Conservation (phyloP, 345 rosid genomes). For the Citrus inodora region DNA sequence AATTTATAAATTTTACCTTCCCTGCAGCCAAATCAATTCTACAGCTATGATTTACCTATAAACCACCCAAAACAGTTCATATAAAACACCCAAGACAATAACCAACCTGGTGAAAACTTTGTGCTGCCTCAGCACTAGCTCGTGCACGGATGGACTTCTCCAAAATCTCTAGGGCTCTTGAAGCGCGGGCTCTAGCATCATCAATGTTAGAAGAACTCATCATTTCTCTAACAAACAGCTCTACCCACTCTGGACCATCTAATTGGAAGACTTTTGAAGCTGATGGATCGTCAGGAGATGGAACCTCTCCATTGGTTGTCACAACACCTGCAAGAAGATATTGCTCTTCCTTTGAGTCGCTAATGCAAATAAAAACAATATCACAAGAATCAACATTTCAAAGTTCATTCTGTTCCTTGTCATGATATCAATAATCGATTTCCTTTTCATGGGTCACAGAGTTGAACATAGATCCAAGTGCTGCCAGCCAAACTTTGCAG, state of each 20-base stretch:
- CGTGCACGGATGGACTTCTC: slow-evolving; percentile 73
- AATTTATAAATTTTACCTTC: background rate
- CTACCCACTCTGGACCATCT: slow-evolving; percentile 80
- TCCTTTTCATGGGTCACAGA: background rate
- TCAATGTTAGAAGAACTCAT: slow-evolving; percentile 63
- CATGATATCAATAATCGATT: background rate
- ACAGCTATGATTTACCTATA: background rate
- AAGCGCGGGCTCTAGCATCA: slow-evolving; percentile 81
- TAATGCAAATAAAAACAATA: background rate
- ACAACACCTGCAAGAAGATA: slow-evolving; percentile 21
- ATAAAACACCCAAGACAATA: background rate
- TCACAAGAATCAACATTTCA: background rate
- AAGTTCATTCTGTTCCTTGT: background rate
- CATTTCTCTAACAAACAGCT: slow-evolving; percentile 78
- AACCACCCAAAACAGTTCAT: background rate
- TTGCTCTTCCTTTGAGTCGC: background rate
- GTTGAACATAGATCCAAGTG: background rate
- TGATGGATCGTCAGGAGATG: slow-evolving; percentile 30
- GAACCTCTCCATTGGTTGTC: slow-evolving; percentile 28
- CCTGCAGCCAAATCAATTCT: background rate
- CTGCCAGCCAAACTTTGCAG: background rate
- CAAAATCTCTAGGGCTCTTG: slow-evolving; percentile 66
- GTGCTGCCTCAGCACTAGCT: slow-evolving; percentile 52
- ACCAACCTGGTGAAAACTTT: slow-evolving; percentile 52
- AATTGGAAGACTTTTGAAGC: slow-evolving; percentile 30